These are phyloP conservation scores for Wickerhamomyces rabaulensis DNA, from an alignment of 805 yeast species.

Conservation along the genomic window DNA sequence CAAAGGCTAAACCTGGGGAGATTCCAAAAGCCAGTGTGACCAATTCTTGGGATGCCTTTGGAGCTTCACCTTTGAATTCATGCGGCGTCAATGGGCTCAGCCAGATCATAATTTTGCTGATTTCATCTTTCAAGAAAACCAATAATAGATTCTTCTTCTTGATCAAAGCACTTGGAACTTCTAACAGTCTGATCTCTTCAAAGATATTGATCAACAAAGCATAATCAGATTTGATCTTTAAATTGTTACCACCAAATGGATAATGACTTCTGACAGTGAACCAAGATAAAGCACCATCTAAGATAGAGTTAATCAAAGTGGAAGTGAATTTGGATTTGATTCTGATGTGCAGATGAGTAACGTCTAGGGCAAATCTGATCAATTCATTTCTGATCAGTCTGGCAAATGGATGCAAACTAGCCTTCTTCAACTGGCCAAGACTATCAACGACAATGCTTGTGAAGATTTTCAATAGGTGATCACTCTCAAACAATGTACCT, in stretches of 20 bases:
- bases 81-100: conserved; percentile 35
- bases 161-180: conserved; percentile 26
- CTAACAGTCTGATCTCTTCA: conserved; percentile 14
- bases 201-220: conserved; percentile 49
- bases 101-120: conserved; percentile 73
- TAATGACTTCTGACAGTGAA: conserved; percentile 55
- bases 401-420: conserved; percentile 81
- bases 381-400: conserved; percentile 72
- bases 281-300: conserved; percentile 76
- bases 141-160: conserved; percentile 50
- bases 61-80: conserved; percentile 28
- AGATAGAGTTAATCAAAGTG: conserved; percentile 40
- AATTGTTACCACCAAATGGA: conserved; percentile 82
- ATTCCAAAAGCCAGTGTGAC: conserved; percentile 55
- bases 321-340: conserved; percentile 41
- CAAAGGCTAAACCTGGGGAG: conserved; percentile 70
- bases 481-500: conserved; percentile 69
- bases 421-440: conserved; percentile 43
- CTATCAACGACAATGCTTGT: conserved; percentile 57
- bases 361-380: conserved; percentile 59
- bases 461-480: conserved; percentile 62
- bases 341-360: conserved; percentile 50
- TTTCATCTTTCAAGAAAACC: conserved; percentile 71
- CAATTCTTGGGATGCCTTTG: conserved; percentile 31
- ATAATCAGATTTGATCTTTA: conserved; percentile 67